Conservation (phyloP, 1,139 yeast species). For the Magnusiomyces sp. region DNA sequence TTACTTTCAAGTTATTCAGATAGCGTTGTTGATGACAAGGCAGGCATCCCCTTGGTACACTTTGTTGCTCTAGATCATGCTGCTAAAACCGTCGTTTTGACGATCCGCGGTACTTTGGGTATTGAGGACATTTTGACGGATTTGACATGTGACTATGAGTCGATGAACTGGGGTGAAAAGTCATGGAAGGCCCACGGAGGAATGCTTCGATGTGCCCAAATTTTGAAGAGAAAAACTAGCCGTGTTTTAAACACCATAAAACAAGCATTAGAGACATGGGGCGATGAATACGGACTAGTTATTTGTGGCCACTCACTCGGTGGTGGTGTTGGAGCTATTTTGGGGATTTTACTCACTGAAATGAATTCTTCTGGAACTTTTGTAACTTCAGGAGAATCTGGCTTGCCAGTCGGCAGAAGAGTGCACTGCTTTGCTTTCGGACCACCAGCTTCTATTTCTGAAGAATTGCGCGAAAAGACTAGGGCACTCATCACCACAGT, state of each 20-base stretch:
- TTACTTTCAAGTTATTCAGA: constrained; percentile 28
- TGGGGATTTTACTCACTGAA: constrained; percentile 28
- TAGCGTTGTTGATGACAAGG: constrained; percentile 21
- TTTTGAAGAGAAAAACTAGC: constrained; percentile 20
- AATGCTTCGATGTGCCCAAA: constrained; percentile 29
- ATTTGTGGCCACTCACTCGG: constrained; percentile 34
- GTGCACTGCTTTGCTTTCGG: constrained; percentile 32
- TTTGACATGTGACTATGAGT: constrained; percentile 29
- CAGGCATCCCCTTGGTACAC: constrained; percentile 30
- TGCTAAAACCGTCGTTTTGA: constrained; percentile 29
- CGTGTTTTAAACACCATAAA: constrained; percentile 25
- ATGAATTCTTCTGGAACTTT: constrained; percentile 17
- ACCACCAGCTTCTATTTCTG: constrained; percentile 30
- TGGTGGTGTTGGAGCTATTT: constrained; percentile 32
- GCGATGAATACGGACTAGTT: constrained; percentile 28
- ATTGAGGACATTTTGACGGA: constrained; percentile 32
- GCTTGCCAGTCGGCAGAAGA: constrained; percentile 26
- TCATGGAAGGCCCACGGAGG: constrained; percentile 31
- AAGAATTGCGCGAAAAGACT: constrained; percentile 25
- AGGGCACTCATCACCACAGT: constrained; percentile 27
- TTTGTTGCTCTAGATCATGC: constrained; percentile 30
- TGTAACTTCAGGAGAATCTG: constrained; percentile 17
- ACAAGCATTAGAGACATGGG: constrained; percentile 23
- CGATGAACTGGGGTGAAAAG: constrained; percentile 26
- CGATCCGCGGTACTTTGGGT: constrained; percentile 32